Evolutionary conservation across 345 rosid genomes (phyloP).

Genomic region (Chamaenerion angustifolium): DNA sequence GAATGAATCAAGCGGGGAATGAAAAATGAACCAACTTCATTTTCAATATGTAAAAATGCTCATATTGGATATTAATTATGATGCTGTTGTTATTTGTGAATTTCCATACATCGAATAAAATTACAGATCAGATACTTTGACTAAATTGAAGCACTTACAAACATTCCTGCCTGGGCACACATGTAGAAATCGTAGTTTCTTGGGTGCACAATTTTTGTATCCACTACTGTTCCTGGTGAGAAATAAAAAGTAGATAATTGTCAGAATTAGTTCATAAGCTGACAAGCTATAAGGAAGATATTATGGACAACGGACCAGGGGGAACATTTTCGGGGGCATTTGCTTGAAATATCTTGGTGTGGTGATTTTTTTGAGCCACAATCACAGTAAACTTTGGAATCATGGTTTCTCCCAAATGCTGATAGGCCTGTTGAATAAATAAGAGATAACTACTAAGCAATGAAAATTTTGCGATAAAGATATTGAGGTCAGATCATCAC

Average conservation of each 20-base stretch:
- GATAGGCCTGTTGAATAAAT: conserved; percentile 49
- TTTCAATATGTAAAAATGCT: not conserved
- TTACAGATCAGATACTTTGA: not conserved
- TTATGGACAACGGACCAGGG: conserved; percentile 38
- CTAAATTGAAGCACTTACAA: conserved; percentile 27
- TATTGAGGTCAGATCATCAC: not conserved
- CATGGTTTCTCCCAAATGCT: conserved; percentile 40
- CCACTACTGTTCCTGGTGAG: conserved; percentile 69
- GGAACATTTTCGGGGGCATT: conserved; percentile 64
- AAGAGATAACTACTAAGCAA: not conserved
- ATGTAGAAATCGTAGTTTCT: conserved; percentile 77
- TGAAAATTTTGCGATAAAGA: not conserved
- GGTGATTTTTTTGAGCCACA: conserved; percentile 88
- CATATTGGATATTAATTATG: not conserved
- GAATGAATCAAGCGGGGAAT: no score
- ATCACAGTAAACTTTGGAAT: conserved; percentile 66
- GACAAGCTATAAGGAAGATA: not conserved
- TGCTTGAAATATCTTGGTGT: conserved; percentile 65
- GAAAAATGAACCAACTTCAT: not conserved
- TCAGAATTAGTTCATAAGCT: conserved; percentile 2
- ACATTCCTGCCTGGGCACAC: conserved; percentile 73
- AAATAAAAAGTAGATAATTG: conserved; percentile 5
- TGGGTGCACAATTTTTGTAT: conserved; percentile 67
- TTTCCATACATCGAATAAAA: not conserved
- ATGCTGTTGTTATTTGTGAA: not conserved